These are phyloP conservation scores for Fusarium agapanthi DNA, from an alignment of 2,329 filamentous ascomycete species.

Conservation along the genomic window DNA sequence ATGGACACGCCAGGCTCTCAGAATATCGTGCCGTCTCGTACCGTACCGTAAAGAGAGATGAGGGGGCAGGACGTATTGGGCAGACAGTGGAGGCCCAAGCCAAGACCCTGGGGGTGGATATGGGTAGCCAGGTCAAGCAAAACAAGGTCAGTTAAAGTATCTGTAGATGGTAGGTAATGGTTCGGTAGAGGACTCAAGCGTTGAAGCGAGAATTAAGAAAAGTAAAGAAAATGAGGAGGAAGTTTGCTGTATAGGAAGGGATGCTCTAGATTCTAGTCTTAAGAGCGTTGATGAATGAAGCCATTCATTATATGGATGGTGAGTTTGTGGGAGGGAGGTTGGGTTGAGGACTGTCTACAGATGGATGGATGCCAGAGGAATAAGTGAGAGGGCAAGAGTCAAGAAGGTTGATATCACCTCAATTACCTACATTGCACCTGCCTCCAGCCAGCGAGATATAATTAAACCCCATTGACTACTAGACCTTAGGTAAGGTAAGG, in stretches of 20 bases:
- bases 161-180: not conserved
- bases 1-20: constrained; percentile 8
- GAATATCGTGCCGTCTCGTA: constrained; percentile 4
- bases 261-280: constrained; percentile 6
- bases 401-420: not conserved
- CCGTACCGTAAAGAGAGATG: constrained; percentile 10
- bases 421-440: not conserved
- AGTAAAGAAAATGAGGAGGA: not conserved
- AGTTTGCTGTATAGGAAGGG: not conserved
- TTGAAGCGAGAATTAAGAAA: constrained; percentile 2
- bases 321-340: not conserved
- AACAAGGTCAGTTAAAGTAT: not conserved
- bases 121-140: not conserved
- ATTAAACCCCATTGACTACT: not conserved
- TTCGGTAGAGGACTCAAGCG: constrained; percentile 11
- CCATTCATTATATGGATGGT: constrained; percentile 7
- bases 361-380: not conserved
- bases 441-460: not conserved
- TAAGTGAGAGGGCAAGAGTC: not conserved
- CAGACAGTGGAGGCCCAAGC: constrained; percentile 42
- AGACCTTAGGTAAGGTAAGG: too few relatives aligned
- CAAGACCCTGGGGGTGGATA: constrained; percentile 36
- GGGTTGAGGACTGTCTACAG: not conserved
- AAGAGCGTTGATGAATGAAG: constrained; percentile 2
- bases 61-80: constrained; percentile 39